A percentile compares a stretch with the other conserved stretches of the same genome.
These are phyloP conservation scores for Cystobasidium onofrii DNA, from an alignment of 768 basidiomycete species.

Conservation along the genomic window DNA sequence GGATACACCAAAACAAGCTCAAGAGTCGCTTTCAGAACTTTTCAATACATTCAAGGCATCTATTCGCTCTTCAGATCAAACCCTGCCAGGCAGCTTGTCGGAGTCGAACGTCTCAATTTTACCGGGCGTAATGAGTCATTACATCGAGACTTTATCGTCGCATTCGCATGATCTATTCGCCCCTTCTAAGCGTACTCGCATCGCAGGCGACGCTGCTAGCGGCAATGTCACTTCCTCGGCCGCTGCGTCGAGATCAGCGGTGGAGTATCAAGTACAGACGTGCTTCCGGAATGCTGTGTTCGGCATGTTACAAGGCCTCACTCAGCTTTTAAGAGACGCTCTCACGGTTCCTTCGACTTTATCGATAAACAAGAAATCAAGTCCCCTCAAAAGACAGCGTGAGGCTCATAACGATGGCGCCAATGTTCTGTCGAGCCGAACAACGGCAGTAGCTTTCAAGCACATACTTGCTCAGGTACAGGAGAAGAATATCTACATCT, in stretches of 20 bases:
- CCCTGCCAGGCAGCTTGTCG: neutral
- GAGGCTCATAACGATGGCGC: neutral
- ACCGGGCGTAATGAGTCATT: neutral
- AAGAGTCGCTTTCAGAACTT: neutral
- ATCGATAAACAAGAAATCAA: neutral
- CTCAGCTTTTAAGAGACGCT: neutral
- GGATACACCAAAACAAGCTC: neutral
- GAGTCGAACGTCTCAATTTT: neutral
- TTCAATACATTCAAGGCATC: neutral
- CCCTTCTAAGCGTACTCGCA: neutral
- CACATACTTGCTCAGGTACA: neutral
- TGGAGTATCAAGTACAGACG: slow-evolving; percentile 13
- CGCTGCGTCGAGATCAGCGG: slow-evolving; percentile 8
- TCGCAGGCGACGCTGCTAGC: neutral
- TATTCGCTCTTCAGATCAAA: neutral
- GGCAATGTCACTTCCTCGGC: neutral
- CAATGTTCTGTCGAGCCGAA: neutral
- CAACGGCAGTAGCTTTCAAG: neutral
- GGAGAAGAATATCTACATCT: slow-evolving; percentile 16
- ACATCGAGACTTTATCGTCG: neutral
- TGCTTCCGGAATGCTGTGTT: neutral
- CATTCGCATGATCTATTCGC: slow-evolving; percentile 15
- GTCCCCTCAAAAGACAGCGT: neutral
- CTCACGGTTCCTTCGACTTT: neutral
- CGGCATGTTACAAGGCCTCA: neutral